These are phyloP conservation scores for Gaultheria prostrata DNA, from an alignment of 148 eudicot species.

Conservation along the genomic window DNA sequence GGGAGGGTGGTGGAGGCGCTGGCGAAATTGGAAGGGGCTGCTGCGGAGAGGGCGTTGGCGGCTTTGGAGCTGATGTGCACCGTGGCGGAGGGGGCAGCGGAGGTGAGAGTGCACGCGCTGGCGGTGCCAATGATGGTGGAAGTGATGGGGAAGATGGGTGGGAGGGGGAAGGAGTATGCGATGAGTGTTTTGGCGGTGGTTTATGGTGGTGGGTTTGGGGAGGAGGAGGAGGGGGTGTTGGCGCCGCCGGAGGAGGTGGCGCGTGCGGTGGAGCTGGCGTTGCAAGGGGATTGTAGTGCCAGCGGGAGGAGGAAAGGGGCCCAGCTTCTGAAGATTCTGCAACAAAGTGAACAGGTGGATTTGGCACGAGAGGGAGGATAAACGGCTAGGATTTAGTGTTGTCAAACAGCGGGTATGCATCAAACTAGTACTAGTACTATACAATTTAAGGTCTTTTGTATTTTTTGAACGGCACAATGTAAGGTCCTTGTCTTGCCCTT, in stretches of 20 bases:
- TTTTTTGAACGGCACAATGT: no score
- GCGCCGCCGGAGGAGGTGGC: slow-evolving; percentile 90
- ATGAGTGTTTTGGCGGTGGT: slow-evolving; percentile 68
- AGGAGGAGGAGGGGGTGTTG: slow-evolving; percentile 26
- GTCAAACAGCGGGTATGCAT: no score
- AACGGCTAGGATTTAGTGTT: no score
- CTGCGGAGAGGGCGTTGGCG: slow-evolving; percentile 75
- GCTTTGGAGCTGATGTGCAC: slow-evolving; percentile 81
- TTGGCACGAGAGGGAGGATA: no score
- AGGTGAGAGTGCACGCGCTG: slow-evolving; percentile 74
- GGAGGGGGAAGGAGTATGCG: slow-evolving; percentile 74
- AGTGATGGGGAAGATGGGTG: slow-evolving; percentile 76
- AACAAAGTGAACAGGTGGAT: no score
- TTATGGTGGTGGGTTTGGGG: slow-evolving; percentile 29
- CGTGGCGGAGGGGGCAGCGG: slow-evolving; percentile 68
- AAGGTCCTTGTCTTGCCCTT: no score
- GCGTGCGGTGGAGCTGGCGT: slow-evolving; percentile 76
- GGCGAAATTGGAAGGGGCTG: slow-evolving; percentile 60
- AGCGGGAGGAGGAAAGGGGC: slow-evolving; percentile 82
- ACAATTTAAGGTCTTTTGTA: no score
- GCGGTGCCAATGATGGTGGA: slow-evolving; percentile 88
- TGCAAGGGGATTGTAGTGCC: slow-evolving; percentile 83
- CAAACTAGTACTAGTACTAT: no score
- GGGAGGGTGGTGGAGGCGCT: slow-evolving; percentile 74
- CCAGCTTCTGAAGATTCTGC: slow-evolving; percentile 61